Base-by-base conservation (phyloP, 495 filamentous ascomycete species). In the Halenospora varia region DNA sequence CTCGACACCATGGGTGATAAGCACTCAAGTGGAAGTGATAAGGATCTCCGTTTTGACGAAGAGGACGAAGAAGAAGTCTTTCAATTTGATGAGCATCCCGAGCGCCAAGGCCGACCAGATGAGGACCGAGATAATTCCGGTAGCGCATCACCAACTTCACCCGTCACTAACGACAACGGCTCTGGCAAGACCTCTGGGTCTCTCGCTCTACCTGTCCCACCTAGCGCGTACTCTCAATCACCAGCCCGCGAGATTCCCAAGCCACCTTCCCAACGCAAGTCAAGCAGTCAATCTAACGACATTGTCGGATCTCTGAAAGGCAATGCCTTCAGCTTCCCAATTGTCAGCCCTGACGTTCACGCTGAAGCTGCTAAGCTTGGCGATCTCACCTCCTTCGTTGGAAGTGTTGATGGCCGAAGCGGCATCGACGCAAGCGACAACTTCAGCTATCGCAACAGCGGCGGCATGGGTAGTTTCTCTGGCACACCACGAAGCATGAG, bases 331-430 rank as follows among this genome's bases (percentile, higher is more conserved):
- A 56, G 40, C 35, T 40, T 62, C 19, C 57, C 56, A 10, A 60
- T 68, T 41, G 65, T 68, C 20, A 65, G 52, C 25, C 40, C 55
- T 4, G 63, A 58, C 18, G 25, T 65, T 11, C 62, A 63, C 25
- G 59, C 53, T 4, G 25, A 59, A 41, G 65, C 65, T 15, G 62
- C 60, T 15, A 51, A 29, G 17, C 13, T 65, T 10, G 65, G 65
- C 13, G 40, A 26, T 10, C 6, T 68, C 2, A 54, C 49, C 24
- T 57, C 57, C 3, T 68, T 68, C 48, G 65, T 68, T 0, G 65
- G 65, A 3, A 64, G 61, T 54, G 20, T 65, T 10, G 19, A 62
- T 49, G 65, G 56, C 1, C 40, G 46, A 10, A 61, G 41, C 26
- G 62, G 59, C 9, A 3, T 64, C 10, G 62, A 64, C 48, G 62